A percentile compares a stretch with the other conserved stretches of the same genome.
phyloP scores from a whole-genome alignment of 805 yeast genomes.

The Debaryomyces castellii region DNA sequence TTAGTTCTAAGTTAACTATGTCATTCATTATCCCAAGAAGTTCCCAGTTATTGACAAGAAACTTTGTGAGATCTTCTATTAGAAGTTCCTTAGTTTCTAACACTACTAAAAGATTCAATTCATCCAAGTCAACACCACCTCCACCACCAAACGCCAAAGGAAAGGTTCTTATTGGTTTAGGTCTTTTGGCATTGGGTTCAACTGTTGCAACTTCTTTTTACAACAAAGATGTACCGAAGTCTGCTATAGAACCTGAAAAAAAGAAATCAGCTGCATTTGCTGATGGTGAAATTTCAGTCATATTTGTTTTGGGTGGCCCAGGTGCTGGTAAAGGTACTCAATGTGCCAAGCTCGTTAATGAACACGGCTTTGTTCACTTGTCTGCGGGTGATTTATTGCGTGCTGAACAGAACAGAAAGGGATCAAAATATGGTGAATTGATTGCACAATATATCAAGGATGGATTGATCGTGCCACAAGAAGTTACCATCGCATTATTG shows the following conservation, averaged over 20 bases:
- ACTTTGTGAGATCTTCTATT: neutral
- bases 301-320: constrained; percentile 95
- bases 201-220: constrained; percentile 43
- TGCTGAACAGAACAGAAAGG: constrained; percentile 83
- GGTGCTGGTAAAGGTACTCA: constrained; percentile 99
- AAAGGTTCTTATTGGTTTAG: constrained; percentile 27
- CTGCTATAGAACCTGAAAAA: constrained; percentile 41
- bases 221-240: constrained; percentile 43
- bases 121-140: constrained; percentile 8
- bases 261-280: constrained; percentile 50
- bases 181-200: constrained; percentile 52
- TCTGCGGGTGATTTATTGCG: constrained; percentile 96
- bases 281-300: constrained; percentile 68
- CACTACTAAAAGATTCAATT: neutral
- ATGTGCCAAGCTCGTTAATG: constrained; percentile 78
- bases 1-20: neutral
- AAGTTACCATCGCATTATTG: constrained; percentile 79
- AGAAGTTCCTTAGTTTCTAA: neutral
- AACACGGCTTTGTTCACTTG: constrained; percentile 80
- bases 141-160: constrained; percentile 21
- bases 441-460: constrained; percentile 82
- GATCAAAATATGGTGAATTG: constrained; percentile 80
- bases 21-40: neutral
- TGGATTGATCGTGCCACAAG: constrained; percentile 92
- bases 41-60: neutral